A percentile compares a stretch with the other conserved stretches of the same genome.
These are phyloP conservation scores for Pleodorina starrii DNA, from an alignment of 139 green algal genomes.

Conservation along the genomic window DNA sequence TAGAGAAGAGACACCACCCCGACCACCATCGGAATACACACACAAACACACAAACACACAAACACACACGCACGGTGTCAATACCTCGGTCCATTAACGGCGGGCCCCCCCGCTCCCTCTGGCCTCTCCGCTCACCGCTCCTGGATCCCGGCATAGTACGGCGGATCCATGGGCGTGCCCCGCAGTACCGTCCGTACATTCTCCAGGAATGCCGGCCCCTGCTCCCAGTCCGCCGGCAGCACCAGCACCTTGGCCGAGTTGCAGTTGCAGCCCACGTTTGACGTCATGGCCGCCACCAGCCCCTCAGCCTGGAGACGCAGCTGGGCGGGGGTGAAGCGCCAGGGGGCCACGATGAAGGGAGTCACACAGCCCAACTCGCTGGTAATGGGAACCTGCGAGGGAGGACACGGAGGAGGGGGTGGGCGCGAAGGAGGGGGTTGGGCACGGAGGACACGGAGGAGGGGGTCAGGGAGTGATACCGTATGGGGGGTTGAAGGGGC, in stretches of 20 bases:
- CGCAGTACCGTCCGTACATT: slow-evolving; percentile 17
- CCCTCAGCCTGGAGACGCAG: slow-evolving; percentile 24
- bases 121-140: slow-evolving; percentile 3
- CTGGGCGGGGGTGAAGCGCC: slow-evolving; percentile 39
- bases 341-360: slow-evolving; percentile 44
- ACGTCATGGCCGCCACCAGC: slow-evolving; percentile 27
- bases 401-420: background rate
- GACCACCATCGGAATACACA: too few species aligned
- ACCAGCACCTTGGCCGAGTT: slow-evolving; percentile 57
- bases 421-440: background rate
- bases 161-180: slow-evolving; percentile 7
- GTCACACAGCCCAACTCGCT: slow-evolving; percentile 61
- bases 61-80: too few species aligned
- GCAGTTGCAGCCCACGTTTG: slow-evolving; percentile 62
- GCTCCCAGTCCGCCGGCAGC: slow-evolving; percentile 56
- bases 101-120: too few species aligned
- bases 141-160: slow-evolving; percentile 67
- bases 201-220: slow-evolving; percentile 55
- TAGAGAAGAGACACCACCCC: too few species aligned
- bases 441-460: too few species aligned
- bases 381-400: slow-evolving; percentile 65
- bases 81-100: too few species aligned
- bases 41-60: too few species aligned
- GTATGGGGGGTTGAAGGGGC: too few species aligned
- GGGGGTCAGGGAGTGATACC: too few species aligned